phyloP scores from a whole-genome alignment of 129 eudicot species.

The Chrysanthemum makinoi region DNA sequence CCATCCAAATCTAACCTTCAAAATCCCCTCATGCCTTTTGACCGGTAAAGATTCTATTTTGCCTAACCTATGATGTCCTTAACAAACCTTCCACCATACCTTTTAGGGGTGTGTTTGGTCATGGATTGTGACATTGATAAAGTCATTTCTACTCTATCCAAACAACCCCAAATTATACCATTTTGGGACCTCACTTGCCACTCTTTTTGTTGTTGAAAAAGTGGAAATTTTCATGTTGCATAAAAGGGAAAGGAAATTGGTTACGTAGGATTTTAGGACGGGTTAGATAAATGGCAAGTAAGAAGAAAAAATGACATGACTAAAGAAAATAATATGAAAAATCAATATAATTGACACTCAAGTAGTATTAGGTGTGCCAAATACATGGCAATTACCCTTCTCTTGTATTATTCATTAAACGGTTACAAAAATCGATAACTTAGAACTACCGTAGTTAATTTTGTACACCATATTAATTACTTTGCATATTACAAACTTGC shows the following conservation, averaged over 20 bases:
- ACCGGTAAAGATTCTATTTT: slow-evolving; percentile 27
- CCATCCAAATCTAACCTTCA: slow-evolving; percentile 31
- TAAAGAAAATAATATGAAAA: neutral
- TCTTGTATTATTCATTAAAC: no score
- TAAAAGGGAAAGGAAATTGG: slow-evolving; percentile 28
- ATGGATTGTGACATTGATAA: slow-evolving; percentile 34
- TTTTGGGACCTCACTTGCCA: slow-evolving; percentile 32
- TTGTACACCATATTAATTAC: no score
- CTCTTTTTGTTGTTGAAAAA: slow-evolving; percentile 36
- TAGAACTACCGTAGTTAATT: no score
- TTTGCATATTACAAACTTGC: no score
- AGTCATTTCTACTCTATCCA: slow-evolving; percentile 24
- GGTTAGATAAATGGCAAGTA: neutral
- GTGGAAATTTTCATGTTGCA: slow-evolving; percentile 23
- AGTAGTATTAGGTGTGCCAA: no score
- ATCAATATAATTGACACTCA: no score
- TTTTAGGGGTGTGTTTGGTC: slow-evolving; percentile 30
- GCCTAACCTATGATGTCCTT: slow-evolving; percentile 34
- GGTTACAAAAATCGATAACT: no score
- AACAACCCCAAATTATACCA: slow-evolving; percentile 32
- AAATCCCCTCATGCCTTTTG: slow-evolving; percentile 11
- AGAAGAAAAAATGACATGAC: neutral
- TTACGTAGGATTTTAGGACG: neutral
- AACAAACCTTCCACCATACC: slow-evolving; percentile 32
- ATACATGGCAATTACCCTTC: no score